Evolutionary conservation across 768 basidiomycete genomes (phyloP).

Genomic region (Serendipita sp.): DNA sequence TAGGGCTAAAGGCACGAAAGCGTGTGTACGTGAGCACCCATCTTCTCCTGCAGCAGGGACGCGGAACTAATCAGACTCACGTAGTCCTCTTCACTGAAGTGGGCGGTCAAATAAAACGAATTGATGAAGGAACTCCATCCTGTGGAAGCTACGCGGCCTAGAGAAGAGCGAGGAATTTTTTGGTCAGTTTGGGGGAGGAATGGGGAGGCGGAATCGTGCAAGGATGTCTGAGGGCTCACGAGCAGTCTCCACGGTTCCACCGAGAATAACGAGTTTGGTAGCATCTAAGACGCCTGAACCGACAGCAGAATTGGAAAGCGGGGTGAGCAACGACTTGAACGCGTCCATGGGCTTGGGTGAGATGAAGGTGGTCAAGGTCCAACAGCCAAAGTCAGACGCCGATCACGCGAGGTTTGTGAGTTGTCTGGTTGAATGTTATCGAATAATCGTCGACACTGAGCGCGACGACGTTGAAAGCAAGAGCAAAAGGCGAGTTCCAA

Average conservation of each 20-base stretch:
- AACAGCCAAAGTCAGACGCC: no score
- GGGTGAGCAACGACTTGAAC: slow-evolving; percentile 64
- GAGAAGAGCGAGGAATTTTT: neutral
- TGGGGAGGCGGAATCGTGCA: neutral
- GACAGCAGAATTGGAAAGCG: slow-evolving; percentile 57
- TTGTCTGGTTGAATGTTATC: no score
- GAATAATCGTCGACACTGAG: no score
- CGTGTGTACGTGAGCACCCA: neutral
- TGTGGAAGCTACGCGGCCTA: slow-evolving; percentile 15
- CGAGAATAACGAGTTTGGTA: slow-evolving; percentile 77
- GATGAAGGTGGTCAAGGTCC: no score
- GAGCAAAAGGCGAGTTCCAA: no score
- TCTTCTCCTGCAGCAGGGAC: neutral
- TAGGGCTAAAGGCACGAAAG: slow-evolving; percentile 4
- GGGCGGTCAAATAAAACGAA: slow-evolving; percentile 71
- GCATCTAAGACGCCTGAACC: slow-evolving; percentile 72
- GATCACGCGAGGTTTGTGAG: no score
- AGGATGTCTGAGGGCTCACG: slow-evolving; percentile 10
- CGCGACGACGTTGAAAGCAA: no score
- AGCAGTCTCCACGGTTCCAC: slow-evolving; percentile 76
- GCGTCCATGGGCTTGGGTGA: slow-evolving; percentile 39
- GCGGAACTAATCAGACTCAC: neutral
- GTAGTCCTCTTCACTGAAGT: slow-evolving; percentile 80
- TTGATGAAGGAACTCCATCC: slow-evolving; percentile 15
- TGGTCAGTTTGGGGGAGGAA: neutral